phyloP scores from a whole-genome alignment of 345 rosid species.

The Rhizophora apiculata region DNA sequence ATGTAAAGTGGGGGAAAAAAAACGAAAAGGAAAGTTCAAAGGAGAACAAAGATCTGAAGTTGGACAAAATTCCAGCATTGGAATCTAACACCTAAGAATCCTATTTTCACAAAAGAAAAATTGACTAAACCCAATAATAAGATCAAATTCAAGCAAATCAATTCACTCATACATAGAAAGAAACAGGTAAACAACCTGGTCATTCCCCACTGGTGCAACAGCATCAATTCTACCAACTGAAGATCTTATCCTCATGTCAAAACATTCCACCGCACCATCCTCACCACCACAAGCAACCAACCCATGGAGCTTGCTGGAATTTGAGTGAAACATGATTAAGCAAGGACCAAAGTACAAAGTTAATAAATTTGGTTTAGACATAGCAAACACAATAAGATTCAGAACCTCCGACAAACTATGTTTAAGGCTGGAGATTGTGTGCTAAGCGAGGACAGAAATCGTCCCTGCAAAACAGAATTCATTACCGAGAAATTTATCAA shows the following conservation, averaged over 20 bases:
- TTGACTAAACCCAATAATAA: background rate
- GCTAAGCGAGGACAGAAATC: slow-evolving; percentile 69
- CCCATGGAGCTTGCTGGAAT: slow-evolving; percentile 79
- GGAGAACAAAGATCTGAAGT: background rate
- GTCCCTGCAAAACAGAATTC: slow-evolving; percentile 50
- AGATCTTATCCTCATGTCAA: slow-evolving; percentile 78
- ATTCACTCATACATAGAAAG: slow-evolving; percentile 14
- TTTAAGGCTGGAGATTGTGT: slow-evolving; percentile 86
- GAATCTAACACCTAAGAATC: background rate
- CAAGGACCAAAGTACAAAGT: slow-evolving; percentile 7
- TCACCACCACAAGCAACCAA: slow-evolving; percentile 97
- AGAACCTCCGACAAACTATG: slow-evolving; percentile 85
- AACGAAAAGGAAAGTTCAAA: background rate
- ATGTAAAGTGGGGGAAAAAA: background rate
- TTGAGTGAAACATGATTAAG: slow-evolving; percentile 12
- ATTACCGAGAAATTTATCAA: background rate
- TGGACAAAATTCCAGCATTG: background rate
- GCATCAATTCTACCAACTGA: slow-evolving; percentile 82
- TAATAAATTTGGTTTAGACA: background rate
- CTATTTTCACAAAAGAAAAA: background rate
- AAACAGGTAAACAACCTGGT: slow-evolving; percentile 42
- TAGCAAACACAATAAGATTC: slow-evolving; percentile 4
- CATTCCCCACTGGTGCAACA: slow-evolving; percentile 71
- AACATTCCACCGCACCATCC: slow-evolving; percentile 94
- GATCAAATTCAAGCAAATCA: background rate